Evolutionary conservation across 2,329 filamentous ascomycete species (phyloP).

Genomic region (Paramyrothecium roridum): DNA sequence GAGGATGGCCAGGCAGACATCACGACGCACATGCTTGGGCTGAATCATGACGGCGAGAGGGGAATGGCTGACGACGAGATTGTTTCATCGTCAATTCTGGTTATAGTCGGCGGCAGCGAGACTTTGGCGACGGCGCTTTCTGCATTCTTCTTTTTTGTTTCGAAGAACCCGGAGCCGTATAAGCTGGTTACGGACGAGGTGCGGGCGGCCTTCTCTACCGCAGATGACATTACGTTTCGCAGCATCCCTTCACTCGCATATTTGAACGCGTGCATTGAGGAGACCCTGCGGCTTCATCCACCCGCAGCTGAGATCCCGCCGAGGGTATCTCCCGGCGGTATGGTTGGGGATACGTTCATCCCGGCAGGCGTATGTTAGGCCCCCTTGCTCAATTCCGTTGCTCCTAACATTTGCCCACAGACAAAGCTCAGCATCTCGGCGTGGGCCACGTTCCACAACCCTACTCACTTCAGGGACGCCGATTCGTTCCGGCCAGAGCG

Average conservation of each 20-base stretch:
- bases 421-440: too few species aligned
- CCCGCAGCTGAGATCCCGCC: constrained; percentile 22
- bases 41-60: constrained; percentile 22
- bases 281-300: constrained; percentile 38
- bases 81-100: constrained; percentile 10
- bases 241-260: constrained; percentile 25
- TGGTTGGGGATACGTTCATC: constrained; percentile 27
- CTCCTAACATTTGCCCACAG: too few species aligned
- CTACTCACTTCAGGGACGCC: background rate
- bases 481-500: background rate
- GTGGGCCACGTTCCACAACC: too few species aligned
- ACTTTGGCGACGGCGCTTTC: constrained; percentile 28
- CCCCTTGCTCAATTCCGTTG: background rate
- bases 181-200: constrained; percentile 31
- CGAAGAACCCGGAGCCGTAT: constrained; percentile 23
- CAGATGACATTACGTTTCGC: constrained; percentile 33
- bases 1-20: constrained; percentile 13
- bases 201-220: constrained; percentile 24
- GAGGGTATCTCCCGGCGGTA: constrained; percentile 24
- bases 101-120: constrained; percentile 28
- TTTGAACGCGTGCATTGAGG: constrained; percentile 37
- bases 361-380: constrained; percentile 26
- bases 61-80: constrained; percentile 32
- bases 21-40: constrained; percentile 23
- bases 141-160: constrained; percentile 24